A percentile compares a stretch with the other conserved stretches of the same genome.
phyloP scores from a whole-genome alignment of 331 rosid species.

The Acacia pycnantha region DNA sequence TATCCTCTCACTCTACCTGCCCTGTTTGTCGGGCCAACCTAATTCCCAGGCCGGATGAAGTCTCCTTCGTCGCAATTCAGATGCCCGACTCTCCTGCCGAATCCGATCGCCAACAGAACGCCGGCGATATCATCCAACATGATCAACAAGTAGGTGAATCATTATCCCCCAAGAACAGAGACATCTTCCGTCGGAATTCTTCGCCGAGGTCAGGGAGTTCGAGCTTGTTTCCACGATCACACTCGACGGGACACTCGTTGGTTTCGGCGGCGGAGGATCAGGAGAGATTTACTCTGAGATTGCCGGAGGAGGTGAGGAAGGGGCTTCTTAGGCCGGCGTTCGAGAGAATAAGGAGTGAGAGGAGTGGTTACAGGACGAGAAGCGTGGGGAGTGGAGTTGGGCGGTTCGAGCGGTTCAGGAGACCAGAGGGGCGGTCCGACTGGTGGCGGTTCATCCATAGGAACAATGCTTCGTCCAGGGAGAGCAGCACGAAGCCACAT shows the following conservation, averaged over 20 bases:
- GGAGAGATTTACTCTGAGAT: constrained; percentile 70
- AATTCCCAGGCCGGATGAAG: constrained; percentile 49
- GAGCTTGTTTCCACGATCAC: constrained; percentile 56
- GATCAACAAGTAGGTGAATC: background rate
- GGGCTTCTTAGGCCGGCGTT: constrained; percentile 50
- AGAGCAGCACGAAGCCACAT: constrained; percentile 19
- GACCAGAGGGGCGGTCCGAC: constrained; percentile 19
- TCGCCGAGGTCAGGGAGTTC: constrained; percentile 46
- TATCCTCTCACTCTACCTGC: constrained; percentile 69
- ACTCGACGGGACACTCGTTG: constrained; percentile 72
- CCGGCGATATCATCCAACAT: background rate
- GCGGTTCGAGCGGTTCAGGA: background rate
- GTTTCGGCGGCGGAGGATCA: constrained; percentile 42
- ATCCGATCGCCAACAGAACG: background rate
- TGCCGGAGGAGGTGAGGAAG: constrained; percentile 66
- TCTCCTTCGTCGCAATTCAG: background rate
- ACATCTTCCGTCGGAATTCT: constrained; percentile 24
- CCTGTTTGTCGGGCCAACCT: constrained; percentile 86
- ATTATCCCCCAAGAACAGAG: constrained; percentile 26
- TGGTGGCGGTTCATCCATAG: constrained; percentile 44
- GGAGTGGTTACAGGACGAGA: constrained; percentile 55
- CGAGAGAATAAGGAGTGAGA: constrained; percentile 50
- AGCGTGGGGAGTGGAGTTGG: constrained; percentile 38
- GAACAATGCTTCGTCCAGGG: constrained; percentile 10
- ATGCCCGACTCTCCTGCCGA: constrained; percentile 19